These are phyloP conservation scores for Ramalina peruviana DNA, from an alignment of 495 filamentous ascomycete species.

Conservation along the genomic window DNA sequence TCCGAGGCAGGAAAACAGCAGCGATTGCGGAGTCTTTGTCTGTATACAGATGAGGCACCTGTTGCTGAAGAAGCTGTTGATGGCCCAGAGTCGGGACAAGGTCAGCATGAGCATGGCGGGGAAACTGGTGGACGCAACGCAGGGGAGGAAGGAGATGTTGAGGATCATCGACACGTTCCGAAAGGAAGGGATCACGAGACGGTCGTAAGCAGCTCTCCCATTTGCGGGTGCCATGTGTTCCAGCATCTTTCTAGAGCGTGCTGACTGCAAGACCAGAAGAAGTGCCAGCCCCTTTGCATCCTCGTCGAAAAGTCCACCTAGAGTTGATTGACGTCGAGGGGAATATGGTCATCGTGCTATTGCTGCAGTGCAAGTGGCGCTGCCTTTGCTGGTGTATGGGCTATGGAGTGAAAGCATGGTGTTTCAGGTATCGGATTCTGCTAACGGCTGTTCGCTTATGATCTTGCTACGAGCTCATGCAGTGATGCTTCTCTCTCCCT, in stretches of 20 bases:
- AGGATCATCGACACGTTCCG: constrained; percentile 68
- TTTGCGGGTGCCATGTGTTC: not conserved
- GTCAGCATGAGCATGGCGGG: constrained; percentile 87
- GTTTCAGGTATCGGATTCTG: too few species aligned
- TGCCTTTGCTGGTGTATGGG: too few species aligned
- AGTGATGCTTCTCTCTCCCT: too few species aligned
- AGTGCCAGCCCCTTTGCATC: constrained; percentile 15
- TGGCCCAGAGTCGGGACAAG: constrained; percentile 59
- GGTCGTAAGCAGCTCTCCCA: constrained; percentile 49
- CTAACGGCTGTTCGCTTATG: too few species aligned
- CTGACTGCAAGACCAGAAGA: constrained; percentile 9
- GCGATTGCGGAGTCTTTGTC: constrained; percentile 92
- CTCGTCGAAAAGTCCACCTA: constrained; percentile 29
- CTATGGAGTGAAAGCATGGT: too few species aligned
- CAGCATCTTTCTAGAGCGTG: too few species aligned
- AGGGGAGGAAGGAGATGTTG: constrained; percentile 75
- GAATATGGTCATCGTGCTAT: not conserved
- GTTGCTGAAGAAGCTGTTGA: constrained; percentile 67
- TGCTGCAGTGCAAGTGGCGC: too few species aligned
- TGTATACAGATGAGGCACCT: constrained; percentile 87
- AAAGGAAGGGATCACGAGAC: constrained; percentile 66
- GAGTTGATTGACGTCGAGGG: constrained; percentile 23
- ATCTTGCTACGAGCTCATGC: too few species aligned
- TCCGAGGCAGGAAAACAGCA: constrained; percentile 84
- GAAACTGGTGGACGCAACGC: constrained; percentile 59